phyloP scores from a whole-genome alignment of 1,139 yeast genomes.

The Debaryomyces nepalensis region DNA sequence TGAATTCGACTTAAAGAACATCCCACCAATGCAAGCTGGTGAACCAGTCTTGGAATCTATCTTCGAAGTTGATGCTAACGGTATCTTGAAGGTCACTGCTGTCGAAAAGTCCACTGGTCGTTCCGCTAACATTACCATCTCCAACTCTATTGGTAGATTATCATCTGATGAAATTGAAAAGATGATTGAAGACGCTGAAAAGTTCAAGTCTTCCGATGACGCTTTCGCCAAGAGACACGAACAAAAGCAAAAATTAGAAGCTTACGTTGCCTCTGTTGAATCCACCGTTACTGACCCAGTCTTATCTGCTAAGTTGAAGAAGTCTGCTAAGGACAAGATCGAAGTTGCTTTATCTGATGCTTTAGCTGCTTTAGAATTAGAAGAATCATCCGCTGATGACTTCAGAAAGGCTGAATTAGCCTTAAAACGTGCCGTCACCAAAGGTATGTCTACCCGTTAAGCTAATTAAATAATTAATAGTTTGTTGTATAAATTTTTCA shows the following conservation, averaged over 20 bases:
- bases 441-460: constrained; percentile 99
- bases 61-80: constrained; percentile 99
- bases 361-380: constrained; percentile 95
- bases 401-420: constrained; percentile 99
- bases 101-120: constrained; percentile 99
- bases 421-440: constrained; percentile 99
- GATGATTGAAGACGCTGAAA: constrained; percentile 98
- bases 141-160: constrained; percentile 99
- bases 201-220: constrained; percentile 98
- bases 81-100: constrained; percentile 99
- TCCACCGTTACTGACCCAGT: constrained; percentile 97
- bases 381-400: constrained; percentile 96
- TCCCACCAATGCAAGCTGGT: constrained; percentile 99
- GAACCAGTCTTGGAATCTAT: constrained; percentile 99
- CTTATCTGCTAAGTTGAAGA: constrained; percentile 97
- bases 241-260: constrained; percentile 99
- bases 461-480: constrained; percentile 24
- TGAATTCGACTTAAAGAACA: constrained; percentile 98
- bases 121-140: constrained; percentile 98
- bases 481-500: constrained; percentile 27
- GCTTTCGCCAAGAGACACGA: constrained; percentile 99
- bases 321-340: constrained; percentile 96
- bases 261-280: constrained; percentile 97
- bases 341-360: constrained; percentile 99
- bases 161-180: constrained; percentile 96